These are phyloP conservation scores for Thoreauomyces humboldtii DNA, from an alignment of 192 early-diverging fungal genomes.

Conservation along the genomic window DNA sequence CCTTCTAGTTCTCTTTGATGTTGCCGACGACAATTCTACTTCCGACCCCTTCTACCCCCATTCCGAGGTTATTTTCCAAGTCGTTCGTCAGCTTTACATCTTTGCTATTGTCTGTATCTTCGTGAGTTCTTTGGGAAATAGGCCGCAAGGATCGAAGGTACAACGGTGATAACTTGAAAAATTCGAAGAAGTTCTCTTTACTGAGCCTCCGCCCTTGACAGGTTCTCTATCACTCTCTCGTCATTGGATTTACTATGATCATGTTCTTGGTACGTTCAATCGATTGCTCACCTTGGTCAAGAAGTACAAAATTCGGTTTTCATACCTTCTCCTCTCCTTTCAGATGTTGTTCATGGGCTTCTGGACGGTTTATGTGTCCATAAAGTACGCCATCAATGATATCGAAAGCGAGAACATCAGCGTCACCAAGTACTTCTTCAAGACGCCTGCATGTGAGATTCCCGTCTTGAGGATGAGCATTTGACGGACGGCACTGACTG, in stretches of 20 bases:
- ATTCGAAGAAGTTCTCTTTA: background rate
- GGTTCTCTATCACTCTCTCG: slow-evolving; percentile 64
- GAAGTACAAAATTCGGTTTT: too few relatives aligned
- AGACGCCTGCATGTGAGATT: slow-evolving; percentile 28
- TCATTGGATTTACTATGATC: slow-evolving; percentile 75
- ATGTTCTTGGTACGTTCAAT: too few relatives aligned
- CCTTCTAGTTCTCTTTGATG: slow-evolving; percentile 29
- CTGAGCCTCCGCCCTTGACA: slow-evolving; percentile 25
- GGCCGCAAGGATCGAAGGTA: slow-evolving; percentile 42
- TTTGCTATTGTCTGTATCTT: slow-evolving; percentile 45
- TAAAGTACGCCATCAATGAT: slow-evolving; percentile 19
- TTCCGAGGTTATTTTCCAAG: slow-evolving; percentile 20
- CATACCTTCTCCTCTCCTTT: too few relatives aligned
- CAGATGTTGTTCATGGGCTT: slow-evolving; percentile 40
- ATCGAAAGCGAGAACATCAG: background rate
- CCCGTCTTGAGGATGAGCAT: background rate
- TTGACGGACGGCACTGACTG: background rate
- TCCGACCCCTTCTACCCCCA: slow-evolving; percentile 42
- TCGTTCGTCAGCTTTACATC: slow-evolving; percentile 36
- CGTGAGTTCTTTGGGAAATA: slow-evolving; percentile 49
- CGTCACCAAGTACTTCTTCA: slow-evolving; percentile 38
- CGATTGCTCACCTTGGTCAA: slow-evolving; percentile 68
- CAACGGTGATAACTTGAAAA: too few relatives aligned
- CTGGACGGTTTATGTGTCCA: slow-evolving; percentile 39
- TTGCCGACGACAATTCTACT: slow-evolving; percentile 36